phyloP scores from a whole-genome alignment of 2,329 filamentous ascomycete genomes.

The Cordyceps cateniannulata region DNA sequence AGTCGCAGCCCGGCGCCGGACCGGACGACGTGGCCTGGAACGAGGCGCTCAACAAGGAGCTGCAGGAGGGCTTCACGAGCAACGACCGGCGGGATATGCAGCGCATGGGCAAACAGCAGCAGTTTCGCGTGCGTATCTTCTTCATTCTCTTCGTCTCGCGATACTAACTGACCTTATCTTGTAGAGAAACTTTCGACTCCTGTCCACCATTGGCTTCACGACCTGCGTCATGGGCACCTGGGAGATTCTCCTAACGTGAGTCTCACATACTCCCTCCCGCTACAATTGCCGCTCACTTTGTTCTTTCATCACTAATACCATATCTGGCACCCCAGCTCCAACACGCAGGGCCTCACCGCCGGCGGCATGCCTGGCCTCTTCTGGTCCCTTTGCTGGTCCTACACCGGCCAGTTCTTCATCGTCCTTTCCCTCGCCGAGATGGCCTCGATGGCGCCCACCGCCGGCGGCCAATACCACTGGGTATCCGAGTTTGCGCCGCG shows the following conservation, averaged over 20 bases:
- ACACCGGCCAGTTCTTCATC: slow-evolving; percentile 9
- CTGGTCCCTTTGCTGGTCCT: slow-evolving; percentile 16
- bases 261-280: not conserved
- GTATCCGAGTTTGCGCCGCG: slow-evolving; percentile 43
- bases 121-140: slow-evolving; percentile 5
- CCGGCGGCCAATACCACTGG: slow-evolving; percentile 53
- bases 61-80: slow-evolving; percentile 13
- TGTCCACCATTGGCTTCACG: slow-evolving; percentile 12
- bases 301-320: not conserved
- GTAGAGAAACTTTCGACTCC: slow-evolving; percentile 7
- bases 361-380: slow-evolving; percentile 17
- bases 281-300: not conserved
- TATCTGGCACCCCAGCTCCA: slow-evolving; percentile 5
- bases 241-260: slow-evolving; percentile 9
- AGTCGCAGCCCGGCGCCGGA: not conserved
- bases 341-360: slow-evolving; percentile 16
- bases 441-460: slow-evolving; percentile 36
- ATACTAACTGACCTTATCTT: not conserved
- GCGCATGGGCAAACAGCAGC: slow-evolving; percentile 18
- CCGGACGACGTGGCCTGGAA: not conserved
- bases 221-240: slow-evolving; percentile 12
- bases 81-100: slow-evolving; percentile 18
- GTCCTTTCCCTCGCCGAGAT: slow-evolving; percentile 24
- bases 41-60: slow-evolving; percentile 11
- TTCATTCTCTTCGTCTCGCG: not conserved